Evolutionary conservation across 2,329 filamentous ascomycete genomes (phyloP), one percentile per base, ranked within the genome.

Genomic region (Chrysoporthe deuterocubensis): DNA sequence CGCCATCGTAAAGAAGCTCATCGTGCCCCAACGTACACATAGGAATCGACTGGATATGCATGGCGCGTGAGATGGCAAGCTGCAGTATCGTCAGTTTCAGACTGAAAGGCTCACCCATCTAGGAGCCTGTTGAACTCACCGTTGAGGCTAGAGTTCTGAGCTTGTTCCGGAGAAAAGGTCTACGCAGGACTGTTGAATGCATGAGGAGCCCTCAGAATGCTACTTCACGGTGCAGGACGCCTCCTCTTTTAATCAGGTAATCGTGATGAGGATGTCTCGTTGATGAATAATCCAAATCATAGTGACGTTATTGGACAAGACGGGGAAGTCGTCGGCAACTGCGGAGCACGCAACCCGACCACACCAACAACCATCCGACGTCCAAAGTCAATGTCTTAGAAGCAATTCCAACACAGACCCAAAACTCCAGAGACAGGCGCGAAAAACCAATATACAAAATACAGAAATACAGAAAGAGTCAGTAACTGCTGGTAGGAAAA

Each of bases 11-110:
- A 32, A 40, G 46, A 6, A 40, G 43, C 26, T n/a, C 44, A 54
- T 52, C 9, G 61, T 42, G 18, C 46, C 26, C n/a, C 46, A 16
- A 83, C 89, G 76, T 87, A 94, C 92, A 95, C 92, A 96, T 95
- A 67, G 92, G 92, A 80, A 96, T 95, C 73, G 91, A 92, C 80
- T 92, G 87, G 81, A 95, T 91, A 87, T 95, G 92, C 92, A 96
- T 96, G 72, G 81, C 81, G 81, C 85, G 85, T 65, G 75, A 67
- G 67, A 71, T 72, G 63, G 74, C 72, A 67, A 75, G 75, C 78
- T 80, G 70, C 60, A 67, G 67, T 59, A 6, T 48, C 4, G 66
- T 63, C 14, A 63, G 21, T 34, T 61, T 50, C 62, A 37, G 11
- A 48, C 8, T 43, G 34, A 60, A 4, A 8, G 16, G 40, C 4